These are phyloP conservation scores for Pichia kudriavzevii DNA, from an alignment of 1,139 yeast genomes.

Conservation along the genomic window DNA sequence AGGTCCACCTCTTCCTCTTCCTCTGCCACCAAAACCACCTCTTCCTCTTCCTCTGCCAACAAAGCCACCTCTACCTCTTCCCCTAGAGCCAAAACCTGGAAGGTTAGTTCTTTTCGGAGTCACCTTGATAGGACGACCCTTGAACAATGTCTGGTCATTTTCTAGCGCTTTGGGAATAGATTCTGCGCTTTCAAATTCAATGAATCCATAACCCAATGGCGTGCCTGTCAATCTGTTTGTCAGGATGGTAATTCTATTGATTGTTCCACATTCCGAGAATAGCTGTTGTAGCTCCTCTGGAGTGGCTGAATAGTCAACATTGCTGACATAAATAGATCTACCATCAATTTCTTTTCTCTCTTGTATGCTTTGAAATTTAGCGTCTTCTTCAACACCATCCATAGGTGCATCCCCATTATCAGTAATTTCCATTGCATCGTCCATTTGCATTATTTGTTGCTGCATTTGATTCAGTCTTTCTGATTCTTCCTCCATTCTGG, in stretches of 20 bases:
- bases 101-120: conserved; percentile 61
- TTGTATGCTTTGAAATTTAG: conserved; percentile 28
- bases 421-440: too few species aligned
- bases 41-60: conserved; percentile 27
- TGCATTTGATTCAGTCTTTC: conserved; percentile 46
- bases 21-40: conserved; percentile 32
- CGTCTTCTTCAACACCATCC: conserved; percentile 23
- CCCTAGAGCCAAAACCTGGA: conserved; percentile 43
- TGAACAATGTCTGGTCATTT: conserved; percentile 43
- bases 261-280: conserved; percentile 44
- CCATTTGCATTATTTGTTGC: conserved; percentile 34
- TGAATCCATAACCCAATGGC: conserved; percentile 65
- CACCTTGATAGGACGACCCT: conserved; percentile 52
- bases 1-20: neutral
- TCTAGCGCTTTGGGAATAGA: conserved; percentile 46
- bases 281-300: conserved; percentile 53
- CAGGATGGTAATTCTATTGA: conserved; percentile 54
- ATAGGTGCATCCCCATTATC: conserved; percentile 1
- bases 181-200: conserved; percentile 48
- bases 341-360: conserved; percentile 51
- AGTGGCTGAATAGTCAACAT: conserved; percentile 50
- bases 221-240: conserved; percentile 51
- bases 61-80: conserved; percentile 32
- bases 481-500: conserved; percentile 45
- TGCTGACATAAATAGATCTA: conserved; percentile 53